A percentile compares a stretch with the other conserved stretches of the same genome.
Conservation (phyloP, 306 rosid species). For the Corylus americana region DNA sequence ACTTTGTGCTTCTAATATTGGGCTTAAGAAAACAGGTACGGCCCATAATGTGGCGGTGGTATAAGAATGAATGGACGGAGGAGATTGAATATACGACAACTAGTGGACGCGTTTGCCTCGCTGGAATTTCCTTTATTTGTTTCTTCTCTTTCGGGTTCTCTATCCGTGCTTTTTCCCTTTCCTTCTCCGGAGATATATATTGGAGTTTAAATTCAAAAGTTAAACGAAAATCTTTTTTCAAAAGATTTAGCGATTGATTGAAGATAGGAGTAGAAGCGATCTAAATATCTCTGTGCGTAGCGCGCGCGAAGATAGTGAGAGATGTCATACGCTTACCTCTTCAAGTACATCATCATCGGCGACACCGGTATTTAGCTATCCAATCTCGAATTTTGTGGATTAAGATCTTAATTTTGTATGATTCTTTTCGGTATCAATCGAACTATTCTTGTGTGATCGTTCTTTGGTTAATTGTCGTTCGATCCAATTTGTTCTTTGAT, state of each 20-base stretch:
- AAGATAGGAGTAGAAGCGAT: neutral
- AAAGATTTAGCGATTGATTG: neutral
- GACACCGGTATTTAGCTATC: slow-evolving; percentile 66
- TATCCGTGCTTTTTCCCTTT: neutral
- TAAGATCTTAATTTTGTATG: neutral
- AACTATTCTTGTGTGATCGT: neutral
- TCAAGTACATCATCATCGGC: slow-evolving; percentile 98
- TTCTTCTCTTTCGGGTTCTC: neutral
- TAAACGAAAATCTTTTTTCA: neutral
- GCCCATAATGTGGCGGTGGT: too few species aligned
- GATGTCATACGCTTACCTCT: slow-evolving; percentile 95
- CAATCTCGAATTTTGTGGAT: neutral
- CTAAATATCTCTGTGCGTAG: neutral
- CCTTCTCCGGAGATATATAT: neutral
- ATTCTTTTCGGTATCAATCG: neutral
- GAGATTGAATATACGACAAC: neutral
- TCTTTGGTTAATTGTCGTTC: neutral
- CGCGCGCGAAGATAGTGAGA: neutral
- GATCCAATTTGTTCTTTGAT: neutral
- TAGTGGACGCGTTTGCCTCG: slow-evolving; percentile 22
- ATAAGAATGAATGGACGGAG: slow-evolving; percentile 1
- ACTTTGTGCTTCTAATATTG: too few species aligned
- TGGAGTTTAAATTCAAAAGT: neutral
- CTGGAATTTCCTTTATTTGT: slow-evolving; percentile 13
- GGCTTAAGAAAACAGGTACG: too few species aligned